Conservation (phyloP, 495 filamentous ascomycete genomes). For the Emericellopsis terricola region DNA sequence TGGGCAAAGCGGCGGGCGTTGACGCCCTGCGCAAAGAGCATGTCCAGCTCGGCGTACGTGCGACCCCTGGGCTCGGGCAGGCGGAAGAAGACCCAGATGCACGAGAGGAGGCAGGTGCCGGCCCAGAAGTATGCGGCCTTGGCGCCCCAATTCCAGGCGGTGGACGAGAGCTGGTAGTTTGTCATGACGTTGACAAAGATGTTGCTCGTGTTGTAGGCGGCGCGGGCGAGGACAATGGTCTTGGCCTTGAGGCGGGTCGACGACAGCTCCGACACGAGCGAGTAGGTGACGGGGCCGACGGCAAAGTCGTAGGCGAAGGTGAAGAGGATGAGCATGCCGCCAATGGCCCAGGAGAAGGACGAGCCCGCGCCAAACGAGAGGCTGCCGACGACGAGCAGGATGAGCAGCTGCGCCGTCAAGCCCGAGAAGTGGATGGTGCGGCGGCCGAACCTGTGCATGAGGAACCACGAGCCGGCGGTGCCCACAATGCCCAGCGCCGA, state of each 20-base stretch:
- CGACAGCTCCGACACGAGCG: constrained; percentile 34
- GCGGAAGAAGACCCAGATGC: constrained; percentile 16
- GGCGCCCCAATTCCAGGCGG: constrained; percentile 32
- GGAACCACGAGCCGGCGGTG: constrained; percentile 31
- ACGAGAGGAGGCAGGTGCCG: constrained; percentile 22
- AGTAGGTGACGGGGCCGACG: constrained; percentile 37
- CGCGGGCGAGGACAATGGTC: constrained; percentile 34
- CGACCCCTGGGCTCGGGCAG: constrained; percentile 16
- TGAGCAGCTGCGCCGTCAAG: constrained; percentile 13
- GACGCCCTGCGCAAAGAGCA: constrained; percentile 41
- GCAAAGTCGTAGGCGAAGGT: constrained; percentile 35
- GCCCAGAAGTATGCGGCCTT: constrained; percentile 34
- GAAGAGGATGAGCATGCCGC: constrained; percentile 29
- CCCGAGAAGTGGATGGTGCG: constrained; percentile 32
- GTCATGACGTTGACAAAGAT: constrained; percentile 28
- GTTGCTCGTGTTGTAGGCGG: constrained; percentile 29
- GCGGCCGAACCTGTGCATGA: constrained; percentile 29
- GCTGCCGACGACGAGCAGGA: constrained; percentile 21
- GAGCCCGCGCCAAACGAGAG: constrained; percentile 9
- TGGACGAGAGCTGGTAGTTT: constrained; percentile 29
- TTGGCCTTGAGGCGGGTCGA: constrained; percentile 35
- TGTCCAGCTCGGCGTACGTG: constrained; percentile 31
- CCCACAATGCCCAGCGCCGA: constrained; percentile 32
- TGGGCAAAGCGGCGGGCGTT: constrained; percentile 43
- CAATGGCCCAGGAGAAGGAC: constrained; percentile 10